Conservation (phyloP, 129 eudicot species). For the Daucus carota region DH1_v3.0 NC_030387.2:4983001-4983500, state of each 20-base stretch:
- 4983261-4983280: not conserved
- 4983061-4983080: conserved; percentile 40
- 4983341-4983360: not conserved
- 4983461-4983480: too few relatives aligned
- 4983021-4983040: not conserved
- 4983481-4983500: too few relatives aligned
- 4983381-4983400: not conserved
- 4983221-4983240: not conserved
- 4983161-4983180: conserved; percentile 41
- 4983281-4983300: not conserved
- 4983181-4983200: conserved; percentile 28
- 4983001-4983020: too few relatives aligned
- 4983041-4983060: conserved; percentile 6
- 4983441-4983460: too few relatives aligned
- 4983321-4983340: not conserved
- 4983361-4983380: not conserved
- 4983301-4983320: not conserved
- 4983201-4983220: not conserved
- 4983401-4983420: too few relatives aligned
- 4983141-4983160: conserved; percentile 67
- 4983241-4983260: not conserved
- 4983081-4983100: conserved; percentile 51
- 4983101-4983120: conserved; percentile 65
- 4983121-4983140: conserved; percentile 88
- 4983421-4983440: too few relatives aligned